Evolutionary conservation across 2,329 filamentous ascomycete genomes (phyloP).

Genomic region (Hypocrella siamensis): DNA sequence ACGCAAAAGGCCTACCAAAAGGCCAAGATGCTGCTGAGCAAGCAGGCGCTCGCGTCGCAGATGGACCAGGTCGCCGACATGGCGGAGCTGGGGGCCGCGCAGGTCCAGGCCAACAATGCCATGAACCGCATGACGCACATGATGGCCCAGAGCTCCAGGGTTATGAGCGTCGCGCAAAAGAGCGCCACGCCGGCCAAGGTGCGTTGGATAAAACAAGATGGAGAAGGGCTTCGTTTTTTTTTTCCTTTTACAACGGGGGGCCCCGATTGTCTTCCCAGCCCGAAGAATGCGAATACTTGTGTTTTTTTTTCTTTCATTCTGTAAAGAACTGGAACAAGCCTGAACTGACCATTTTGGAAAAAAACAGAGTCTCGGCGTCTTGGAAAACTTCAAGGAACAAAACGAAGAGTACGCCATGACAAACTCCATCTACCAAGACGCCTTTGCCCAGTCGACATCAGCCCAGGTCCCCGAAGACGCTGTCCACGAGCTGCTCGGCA

Average conservation of each 20-base stretch:
- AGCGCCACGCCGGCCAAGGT: constrained; percentile 43
- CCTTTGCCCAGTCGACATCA: constrained; percentile 63
- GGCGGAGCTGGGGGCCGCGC: constrained; percentile 42
- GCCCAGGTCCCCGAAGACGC: constrained; percentile 64
- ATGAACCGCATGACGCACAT: constrained; percentile 51
- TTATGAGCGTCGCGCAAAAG: constrained; percentile 42
- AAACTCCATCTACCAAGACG: constrained; percentile 71
- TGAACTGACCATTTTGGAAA: background rate
- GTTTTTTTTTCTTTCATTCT: background rate
- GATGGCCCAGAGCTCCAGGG: constrained; percentile 43
- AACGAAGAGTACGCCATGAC: constrained; percentile 50
- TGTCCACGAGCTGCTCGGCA: constrained; percentile 70
- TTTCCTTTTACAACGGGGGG: background rate
- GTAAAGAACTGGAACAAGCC: background rate
- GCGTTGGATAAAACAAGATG: constrained; percentile 3
- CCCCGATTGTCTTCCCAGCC: background rate
- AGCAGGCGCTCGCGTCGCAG: constrained; percentile 45
- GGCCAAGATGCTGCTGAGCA: constrained; percentile 45
- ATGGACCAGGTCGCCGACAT: constrained; percentile 51
- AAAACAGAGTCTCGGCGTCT: constrained; percentile 36
- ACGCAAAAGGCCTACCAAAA: constrained; percentile 48
- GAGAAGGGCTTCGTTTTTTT: background rate
- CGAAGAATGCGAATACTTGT: too few relatives aligned
- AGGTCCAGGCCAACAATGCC: constrained; percentile 49
- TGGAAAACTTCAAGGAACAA: constrained; percentile 45